Percentiles rank a stretch among this genome's conserved stretches.
phyloP scores from a whole-genome alignment of 1,284 basidiomycete genomes.

The Vanrija sp. region DNA sequence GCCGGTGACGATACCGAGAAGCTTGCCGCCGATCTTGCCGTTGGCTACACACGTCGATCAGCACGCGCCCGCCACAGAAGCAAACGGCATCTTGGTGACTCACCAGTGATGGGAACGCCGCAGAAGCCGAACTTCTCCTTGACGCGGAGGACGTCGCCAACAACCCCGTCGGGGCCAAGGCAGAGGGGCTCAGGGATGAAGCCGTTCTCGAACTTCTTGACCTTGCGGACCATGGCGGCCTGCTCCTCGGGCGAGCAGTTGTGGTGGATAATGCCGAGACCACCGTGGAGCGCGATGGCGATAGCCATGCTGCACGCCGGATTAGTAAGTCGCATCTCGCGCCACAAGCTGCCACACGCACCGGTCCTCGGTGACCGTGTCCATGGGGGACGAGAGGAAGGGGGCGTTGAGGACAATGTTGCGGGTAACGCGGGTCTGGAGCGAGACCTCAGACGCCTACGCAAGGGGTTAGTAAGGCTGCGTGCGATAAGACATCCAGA shows the following conservation, averaged over 20 bases:
- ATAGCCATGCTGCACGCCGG: slow-evolving; percentile 71
- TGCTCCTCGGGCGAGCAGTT: slow-evolving; percentile 86
- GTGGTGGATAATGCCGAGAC: slow-evolving; percentile 98
- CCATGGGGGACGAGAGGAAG: slow-evolving; percentile 98
- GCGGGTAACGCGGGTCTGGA: slow-evolving; percentile 81
- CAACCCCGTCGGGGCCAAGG: slow-evolving; percentile 69
- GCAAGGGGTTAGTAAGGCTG: slow-evolving; percentile 10
- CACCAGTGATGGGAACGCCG: slow-evolving; percentile 93
- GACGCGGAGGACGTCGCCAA: slow-evolving; percentile 89
- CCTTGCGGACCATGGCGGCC: slow-evolving; percentile 93
- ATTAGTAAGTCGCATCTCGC: slow-evolving; percentile 3
- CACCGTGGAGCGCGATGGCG: slow-evolving; percentile 87
- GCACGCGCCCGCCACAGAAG: neutral
- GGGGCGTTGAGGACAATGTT: slow-evolving; percentile 93
- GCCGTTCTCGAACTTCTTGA: slow-evolving; percentile 98
- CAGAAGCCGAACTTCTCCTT: slow-evolving; percentile 91
- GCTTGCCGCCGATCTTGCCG: slow-evolving; percentile 80
- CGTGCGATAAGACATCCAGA: neutral
- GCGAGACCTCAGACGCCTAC: slow-evolving; percentile 60
- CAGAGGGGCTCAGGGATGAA: slow-evolving; percentile 96
- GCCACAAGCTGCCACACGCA: slow-evolving; percentile 11
- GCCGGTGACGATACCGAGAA: slow-evolving; percentile 93
- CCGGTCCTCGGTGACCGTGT: slow-evolving; percentile 94
- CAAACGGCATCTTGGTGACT: slow-evolving; percentile 7
- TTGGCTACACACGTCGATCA: slow-evolving; percentile 58